Evolutionary conservation across 75 land plant genomes (phyloP).

Genomic region (Selaginella tamariscina): DNA sequence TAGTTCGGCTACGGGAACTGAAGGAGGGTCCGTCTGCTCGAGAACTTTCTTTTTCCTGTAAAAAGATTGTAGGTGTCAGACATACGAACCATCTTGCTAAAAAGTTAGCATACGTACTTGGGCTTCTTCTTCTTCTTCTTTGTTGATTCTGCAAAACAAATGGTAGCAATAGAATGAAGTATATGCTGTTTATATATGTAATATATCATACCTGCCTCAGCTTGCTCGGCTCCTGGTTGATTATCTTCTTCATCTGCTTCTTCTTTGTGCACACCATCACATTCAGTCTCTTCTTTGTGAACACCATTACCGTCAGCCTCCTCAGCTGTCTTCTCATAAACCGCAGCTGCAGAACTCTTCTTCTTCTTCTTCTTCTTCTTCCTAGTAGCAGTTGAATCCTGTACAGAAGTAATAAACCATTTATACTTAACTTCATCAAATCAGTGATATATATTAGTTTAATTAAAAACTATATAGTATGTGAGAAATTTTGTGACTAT

Average conservation of each 20-base stretch:
- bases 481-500: no score
- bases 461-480: no score
- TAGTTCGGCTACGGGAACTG: conserved; percentile 68
- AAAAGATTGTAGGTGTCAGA: not conserved
- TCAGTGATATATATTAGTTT: no score
- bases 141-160: conserved; percentile 37
- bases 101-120: conserved; percentile 45
- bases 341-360: conserved; percentile 16
- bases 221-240: no score
- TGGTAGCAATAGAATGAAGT: not conserved
- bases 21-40: conserved; percentile 91
- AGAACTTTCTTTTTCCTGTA: conserved; percentile 43
- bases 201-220: not conserved
- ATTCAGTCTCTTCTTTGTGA: conserved; percentile 24
- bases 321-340: not conserved
- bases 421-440: no score
- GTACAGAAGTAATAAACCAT: not conserved
- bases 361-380: conserved; percentile 30
- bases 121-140: conserved; percentile 95
- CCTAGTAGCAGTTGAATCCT: conserved; percentile 23
- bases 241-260: not conserved
- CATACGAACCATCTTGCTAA: not conserved
- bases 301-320: conserved; percentile 8
- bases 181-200: not conserved
- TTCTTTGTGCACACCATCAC: not conserved